phyloP scores from a whole-genome alignment of 176 grass and related monocot genomes.

The Carex littledalei region DNA sequence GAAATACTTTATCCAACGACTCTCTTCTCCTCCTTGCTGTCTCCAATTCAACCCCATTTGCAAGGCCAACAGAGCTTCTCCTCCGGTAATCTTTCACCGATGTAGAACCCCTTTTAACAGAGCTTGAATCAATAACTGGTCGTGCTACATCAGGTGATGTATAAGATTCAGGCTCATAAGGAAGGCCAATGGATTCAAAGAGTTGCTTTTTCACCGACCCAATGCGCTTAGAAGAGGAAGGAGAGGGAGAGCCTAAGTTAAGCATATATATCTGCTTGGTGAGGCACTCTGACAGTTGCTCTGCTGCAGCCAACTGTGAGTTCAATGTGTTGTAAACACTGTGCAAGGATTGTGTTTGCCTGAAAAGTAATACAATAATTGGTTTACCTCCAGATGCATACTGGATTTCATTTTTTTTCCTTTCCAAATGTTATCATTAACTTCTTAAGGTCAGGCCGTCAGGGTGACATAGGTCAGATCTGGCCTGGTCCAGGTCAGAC shows the following conservation, averaged over 20 bases:
- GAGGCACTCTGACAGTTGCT: constrained; percentile 81
- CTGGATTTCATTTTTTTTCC: neutral
- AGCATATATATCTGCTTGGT: constrained; percentile 72
- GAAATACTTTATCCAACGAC: constrained; percentile 72
- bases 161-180: constrained; percentile 38
- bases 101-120: constrained; percentile 33
- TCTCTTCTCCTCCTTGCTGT: constrained; percentile 79
- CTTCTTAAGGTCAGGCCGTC: neutral
- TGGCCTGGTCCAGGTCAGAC: neutral
- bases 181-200: constrained; percentile 87
- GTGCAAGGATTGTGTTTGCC: constrained; percentile 59
- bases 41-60: constrained; percentile 53
- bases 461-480: neutral
- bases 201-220: constrained; percentile 56
- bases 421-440: neutral
- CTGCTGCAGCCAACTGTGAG: constrained; percentile 80
- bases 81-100: constrained; percentile 30
- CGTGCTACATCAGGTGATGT: constrained; percentile 28
- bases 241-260: constrained; percentile 46
- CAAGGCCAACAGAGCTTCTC: constrained; percentile 38
- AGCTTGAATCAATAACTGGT: constrained; percentile 32
- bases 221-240: constrained; percentile 35
- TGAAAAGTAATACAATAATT: constrained; percentile 34
- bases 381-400: neutral
- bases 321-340: constrained; percentile 89